Base-by-base conservation (phyloP, 441 rosid species). In the Hura crepitans region DNA sequence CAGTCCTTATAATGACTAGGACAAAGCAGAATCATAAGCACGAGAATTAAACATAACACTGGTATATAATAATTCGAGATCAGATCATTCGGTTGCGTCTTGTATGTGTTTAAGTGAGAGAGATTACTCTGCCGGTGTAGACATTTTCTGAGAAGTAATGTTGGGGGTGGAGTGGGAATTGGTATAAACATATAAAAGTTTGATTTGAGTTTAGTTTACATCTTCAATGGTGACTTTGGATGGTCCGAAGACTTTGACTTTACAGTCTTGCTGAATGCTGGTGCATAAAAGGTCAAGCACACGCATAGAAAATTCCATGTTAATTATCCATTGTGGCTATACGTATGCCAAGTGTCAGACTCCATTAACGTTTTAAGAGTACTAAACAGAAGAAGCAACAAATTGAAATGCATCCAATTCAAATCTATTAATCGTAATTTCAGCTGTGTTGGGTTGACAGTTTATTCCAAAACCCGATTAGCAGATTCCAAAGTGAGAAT, bases 41-140 rank as follows among this genome's bases (percentile, higher is more conserved):
- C 12, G 33, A 37, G 28, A 22, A 35, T 6, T 33, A n/a, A n/a
- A n/a, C n/a, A n/a, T n/a, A n/a, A n/a, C n/a, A n/a, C n/a, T n/a
- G n/a, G n/a, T n/a, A n/a, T n/a, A n/a, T n/a, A n/a, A n/a, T n/a
- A n/a, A n/a, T n/a, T n/a, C n/a, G n/a, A n/a, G n/a, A 5, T 15
- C 4, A 28, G 0, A 43, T 20, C 12, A 68, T 53, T 14, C 11
- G 37, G 9, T 23, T 31, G 53, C 25, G 64, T 6, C 12, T n/a
- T 17, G 10, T 23, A 18, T 27, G 49, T 20, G 30, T 35, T 33
- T 25, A 69, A 58, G 62, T 45, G 31, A 69, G 59, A 59, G 74
- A 69, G 63, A 65, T 70, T 84, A 87, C 92, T 84, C 86, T 65
- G 78, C 85, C 6, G 92, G 88, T 3, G 85, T 78, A 65, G 92